Percentiles rank a stretch among this genome's conserved stretches.
Evolutionary conservation across 345 rosid species (phyloP).

Genomic region (Lumnitzera racemosa): DNA sequence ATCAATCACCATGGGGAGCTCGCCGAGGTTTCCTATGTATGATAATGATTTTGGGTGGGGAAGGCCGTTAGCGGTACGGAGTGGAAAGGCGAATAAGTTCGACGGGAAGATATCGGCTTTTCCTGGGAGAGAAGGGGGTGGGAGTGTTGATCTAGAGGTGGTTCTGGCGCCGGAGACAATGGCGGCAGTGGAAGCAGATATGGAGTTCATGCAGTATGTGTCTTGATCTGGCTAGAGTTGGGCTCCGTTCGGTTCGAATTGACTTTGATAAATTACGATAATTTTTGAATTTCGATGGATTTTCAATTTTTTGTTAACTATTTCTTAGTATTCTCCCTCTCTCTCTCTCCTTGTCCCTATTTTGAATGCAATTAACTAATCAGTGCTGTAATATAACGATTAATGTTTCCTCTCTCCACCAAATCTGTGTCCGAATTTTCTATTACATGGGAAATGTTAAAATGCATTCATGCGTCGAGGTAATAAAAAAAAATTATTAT

Average conservation of each 20-base stretch:
- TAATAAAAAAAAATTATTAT: no score
- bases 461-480: no score
- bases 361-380: no score
- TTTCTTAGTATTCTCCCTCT: no score
- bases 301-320: background rate
- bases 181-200: constrained; percentile 66
- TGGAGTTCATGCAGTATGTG: constrained; percentile 70
- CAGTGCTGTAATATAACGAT: no score
- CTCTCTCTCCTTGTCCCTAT: no score
- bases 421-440: no score
- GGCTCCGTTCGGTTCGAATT: no score
- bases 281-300: background rate
- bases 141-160: constrained; percentile 81
- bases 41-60: constrained; percentile 99
- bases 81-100: constrained; percentile 81
- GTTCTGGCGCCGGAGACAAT: constrained; percentile 72
- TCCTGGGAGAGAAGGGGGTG: constrained; percentile 77
- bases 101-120: constrained; percentile 98
- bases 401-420: no score
- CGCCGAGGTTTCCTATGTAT: constrained; percentile 90
- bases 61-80: constrained; percentile 72
- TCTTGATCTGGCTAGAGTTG: background rate
- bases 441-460: no score
- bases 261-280: no score
- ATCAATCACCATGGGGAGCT: constrained; percentile 81